These are phyloP conservation scores for Lipomyces yarrowii DNA, from an alignment of 1,139 yeast species.

Conservation along the genomic window DNA sequence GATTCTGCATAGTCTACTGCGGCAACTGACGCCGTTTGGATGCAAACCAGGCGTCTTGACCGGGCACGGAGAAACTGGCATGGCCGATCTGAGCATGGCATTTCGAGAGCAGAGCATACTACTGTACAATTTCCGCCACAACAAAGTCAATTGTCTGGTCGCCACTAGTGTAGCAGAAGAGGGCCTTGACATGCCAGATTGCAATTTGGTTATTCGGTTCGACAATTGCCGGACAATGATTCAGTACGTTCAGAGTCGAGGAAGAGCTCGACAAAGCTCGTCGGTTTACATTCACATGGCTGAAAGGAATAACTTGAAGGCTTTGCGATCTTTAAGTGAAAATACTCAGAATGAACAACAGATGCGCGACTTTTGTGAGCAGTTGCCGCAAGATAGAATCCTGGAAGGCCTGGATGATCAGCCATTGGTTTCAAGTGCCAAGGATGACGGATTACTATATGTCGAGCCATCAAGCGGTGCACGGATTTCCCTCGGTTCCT, in stretches of 20 bases:
- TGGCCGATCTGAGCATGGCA: constrained; percentile 20
- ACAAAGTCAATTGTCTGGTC: constrained; percentile 17
- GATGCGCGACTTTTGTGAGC: constrained; percentile 12
- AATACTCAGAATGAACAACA: constrained; percentile 9
- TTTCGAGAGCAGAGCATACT: constrained; percentile 19
- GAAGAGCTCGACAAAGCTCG: constrained; percentile 23
- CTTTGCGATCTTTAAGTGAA: constrained; percentile 3
- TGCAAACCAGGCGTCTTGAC: constrained; percentile 20
- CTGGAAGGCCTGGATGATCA: constrained; percentile 4
- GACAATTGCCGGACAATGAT: constrained; percentile 20
- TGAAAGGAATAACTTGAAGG: not conserved
- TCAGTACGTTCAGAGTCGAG: constrained; percentile 28
- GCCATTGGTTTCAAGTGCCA: not conserved
- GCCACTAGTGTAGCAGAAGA: constrained; percentile 33
- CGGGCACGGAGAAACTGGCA: constrained; percentile 27
- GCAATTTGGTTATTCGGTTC: constrained; percentile 25
- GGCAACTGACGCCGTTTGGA: not conserved
- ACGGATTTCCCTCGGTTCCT: constrained; percentile 1
- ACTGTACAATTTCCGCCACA: constrained; percentile 17
- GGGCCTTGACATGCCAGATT: constrained; percentile 29
- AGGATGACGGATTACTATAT: not conserved
- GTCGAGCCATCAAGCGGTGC: constrained; percentile 12
- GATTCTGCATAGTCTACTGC: constrained; percentile 12
- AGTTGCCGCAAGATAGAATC: constrained; percentile 18
- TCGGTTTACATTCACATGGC: constrained; percentile 11